Evolutionary conservation across 2,329 filamentous ascomycete genomes (phyloP).

Genomic region (Epichloe coenophiala): DNA sequence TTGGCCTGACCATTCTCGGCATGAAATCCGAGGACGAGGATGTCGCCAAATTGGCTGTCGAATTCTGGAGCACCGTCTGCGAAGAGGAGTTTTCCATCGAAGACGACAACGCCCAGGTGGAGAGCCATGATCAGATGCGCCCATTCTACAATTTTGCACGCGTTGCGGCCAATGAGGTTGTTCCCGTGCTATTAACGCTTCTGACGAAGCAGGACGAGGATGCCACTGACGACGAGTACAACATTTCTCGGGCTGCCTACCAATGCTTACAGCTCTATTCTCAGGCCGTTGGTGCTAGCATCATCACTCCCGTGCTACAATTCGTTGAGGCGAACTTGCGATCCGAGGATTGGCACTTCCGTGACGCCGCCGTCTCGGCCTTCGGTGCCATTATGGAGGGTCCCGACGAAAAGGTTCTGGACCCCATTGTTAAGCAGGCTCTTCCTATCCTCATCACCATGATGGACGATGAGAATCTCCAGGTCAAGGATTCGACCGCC

Average conservation of each 20-base stretch:
- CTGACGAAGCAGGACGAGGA: conserved; percentile 98
- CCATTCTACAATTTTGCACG: conserved; percentile 94
- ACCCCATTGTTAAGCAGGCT: conserved; percentile 91
- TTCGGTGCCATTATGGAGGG: conserved; percentile 99
- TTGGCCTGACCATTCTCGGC: conserved; percentile 90
- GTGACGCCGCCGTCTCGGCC: conserved; percentile 90
- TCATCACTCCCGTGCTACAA: conserved; percentile 73
- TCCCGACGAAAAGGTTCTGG: conserved; percentile 80
- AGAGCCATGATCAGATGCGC: conserved; percentile 71
- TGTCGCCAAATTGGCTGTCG: conserved; percentile 92
- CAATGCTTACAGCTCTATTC: conserved; percentile 93
- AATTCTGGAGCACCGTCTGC: conserved; percentile 99
- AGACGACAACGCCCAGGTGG: conserved; percentile 72
- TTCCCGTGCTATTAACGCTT: conserved; percentile 77
- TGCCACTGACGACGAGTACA: conserved; percentile 93
- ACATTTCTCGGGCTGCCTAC: conserved; percentile 86
- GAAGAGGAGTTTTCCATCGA: conserved; percentile 98
- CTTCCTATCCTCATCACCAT: conserved; percentile 77
- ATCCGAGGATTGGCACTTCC: conserved; percentile 83
- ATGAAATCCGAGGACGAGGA: conserved; percentile 99
- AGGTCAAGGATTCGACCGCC: conserved; percentile 90
- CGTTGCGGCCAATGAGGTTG: conserved; percentile 84
- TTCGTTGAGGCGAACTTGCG: conserved; percentile 90
- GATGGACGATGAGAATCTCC: conserved; percentile 83
- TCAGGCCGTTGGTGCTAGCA: conserved; percentile 72